These are phyloP conservation scores for Amanita subjunquillea DNA, from an alignment of 768 basidiomycete genomes.

Conservation along the genomic window DNA sequence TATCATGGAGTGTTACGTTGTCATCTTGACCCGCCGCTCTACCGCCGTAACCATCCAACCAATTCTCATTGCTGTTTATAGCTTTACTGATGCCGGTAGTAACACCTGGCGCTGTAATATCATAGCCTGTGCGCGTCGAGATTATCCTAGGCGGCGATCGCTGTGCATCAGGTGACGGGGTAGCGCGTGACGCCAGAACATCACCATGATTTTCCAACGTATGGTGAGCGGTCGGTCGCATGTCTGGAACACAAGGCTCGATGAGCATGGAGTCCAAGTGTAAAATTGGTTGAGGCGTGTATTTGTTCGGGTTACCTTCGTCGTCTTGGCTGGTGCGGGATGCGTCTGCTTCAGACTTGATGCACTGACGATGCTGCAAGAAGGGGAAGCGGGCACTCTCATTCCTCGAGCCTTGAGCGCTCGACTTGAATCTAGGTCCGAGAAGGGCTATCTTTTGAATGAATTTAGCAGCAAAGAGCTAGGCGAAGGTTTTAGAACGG, in stretches of 20 bases:
- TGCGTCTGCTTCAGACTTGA: background rate
- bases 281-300: constrained; percentile 36
- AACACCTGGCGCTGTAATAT: background rate
- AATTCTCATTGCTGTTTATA: background rate
- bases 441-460: constrained; percentile 27
- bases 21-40: background rate
- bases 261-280: constrained; percentile 11
- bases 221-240: background rate
- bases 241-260: background rate
- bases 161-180: background rate
- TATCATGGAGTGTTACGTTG: background rate
- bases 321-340: background rate
- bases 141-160: background rate
- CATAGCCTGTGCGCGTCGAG: background rate
- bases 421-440: constrained; percentile 21
- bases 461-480: constrained; percentile 16
- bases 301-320: constrained; percentile 8
- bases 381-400: constrained; percentile 11
- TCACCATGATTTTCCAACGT: background rate
- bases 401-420: constrained; percentile 16
- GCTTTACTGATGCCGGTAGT: background rate
- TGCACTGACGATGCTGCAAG: background rate
- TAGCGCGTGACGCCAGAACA: background rate
- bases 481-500: background rate
- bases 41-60: background rate